A percentile compares a stretch with the other conserved stretches of the same genome.
Evolutionary conservation across 2,329 filamentous ascomycete genomes (phyloP).

Genomic region (Epichloe gansuensis): DNA sequence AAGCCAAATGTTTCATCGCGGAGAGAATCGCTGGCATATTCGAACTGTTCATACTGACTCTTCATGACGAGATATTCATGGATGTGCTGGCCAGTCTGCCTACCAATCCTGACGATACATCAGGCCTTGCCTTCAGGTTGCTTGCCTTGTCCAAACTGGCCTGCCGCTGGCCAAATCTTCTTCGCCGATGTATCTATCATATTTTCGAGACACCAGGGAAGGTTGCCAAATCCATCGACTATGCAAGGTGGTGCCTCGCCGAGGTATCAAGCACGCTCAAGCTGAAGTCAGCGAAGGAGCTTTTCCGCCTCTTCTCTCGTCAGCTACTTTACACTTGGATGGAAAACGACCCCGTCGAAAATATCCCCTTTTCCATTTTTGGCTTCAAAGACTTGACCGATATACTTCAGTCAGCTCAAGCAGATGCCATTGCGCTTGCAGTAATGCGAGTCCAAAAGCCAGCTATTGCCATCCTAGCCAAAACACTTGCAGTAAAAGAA

Average conservation of each 20-base stretch:
- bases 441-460: slow-evolving; percentile 66
- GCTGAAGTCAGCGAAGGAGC: slow-evolving; percentile 50
- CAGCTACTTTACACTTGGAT: slow-evolving; percentile 91
- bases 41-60: slow-evolving; percentile 63
- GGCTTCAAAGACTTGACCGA: slow-evolving; percentile 57
- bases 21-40: slow-evolving; percentile 62
- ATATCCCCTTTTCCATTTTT: slow-evolving; percentile 78
- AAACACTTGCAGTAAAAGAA: slow-evolving; percentile 39
- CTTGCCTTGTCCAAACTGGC: slow-evolving; percentile 65
- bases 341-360: slow-evolving; percentile 48
- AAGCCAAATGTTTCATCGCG: slow-evolving; percentile 65
- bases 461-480: slow-evolving; percentile 47
- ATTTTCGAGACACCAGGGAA: slow-evolving; percentile 83
- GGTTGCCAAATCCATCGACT: slow-evolving; percentile 47
- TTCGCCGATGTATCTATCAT: slow-evolving; percentile 80
- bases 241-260: slow-evolving; percentile 60
- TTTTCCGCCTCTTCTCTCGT: slow-evolving; percentile 76
- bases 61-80: slow-evolving; percentile 73
- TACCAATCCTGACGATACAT: slow-evolving; percentile 52
- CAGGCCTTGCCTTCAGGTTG: slow-evolving; percentile 77
- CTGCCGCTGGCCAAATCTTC: slow-evolving; percentile 70
- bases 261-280: slow-evolving; percentile 52
- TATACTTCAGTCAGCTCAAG: slow-evolving; percentile 56
- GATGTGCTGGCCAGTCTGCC: slow-evolving; percentile 76
- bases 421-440: slow-evolving; percentile 68